Percentiles rank a stretch among this genome's conserved stretches.
Conservation (phyloP, 805 yeast species). For the Yarrowia sp. region DNA sequence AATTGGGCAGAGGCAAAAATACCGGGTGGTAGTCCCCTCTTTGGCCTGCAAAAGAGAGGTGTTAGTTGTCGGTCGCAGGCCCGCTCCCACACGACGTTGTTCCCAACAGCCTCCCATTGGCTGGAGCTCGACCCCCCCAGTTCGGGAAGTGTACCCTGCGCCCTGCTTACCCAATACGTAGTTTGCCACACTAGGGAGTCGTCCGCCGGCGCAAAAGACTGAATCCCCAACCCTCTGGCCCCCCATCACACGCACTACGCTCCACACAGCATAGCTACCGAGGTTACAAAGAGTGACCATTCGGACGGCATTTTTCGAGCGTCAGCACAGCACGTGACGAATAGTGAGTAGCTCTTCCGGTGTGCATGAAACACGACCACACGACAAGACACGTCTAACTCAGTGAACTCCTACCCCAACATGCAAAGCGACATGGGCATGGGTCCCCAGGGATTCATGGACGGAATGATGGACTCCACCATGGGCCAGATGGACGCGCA, state of each 20-base stretch:
- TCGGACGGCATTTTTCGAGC: background rate
- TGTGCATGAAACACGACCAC: background rate
- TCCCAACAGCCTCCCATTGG: constrained; percentile 7
- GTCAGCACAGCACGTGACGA: background rate
- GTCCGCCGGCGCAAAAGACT: background rate
- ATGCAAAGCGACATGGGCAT: constrained; percentile 12
- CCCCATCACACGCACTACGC: background rate
- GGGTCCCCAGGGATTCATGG: constrained; percentile 21
- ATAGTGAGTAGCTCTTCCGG: background rate
- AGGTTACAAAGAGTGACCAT: background rate
- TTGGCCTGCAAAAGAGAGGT: background rate
- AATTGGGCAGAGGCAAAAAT: constrained; percentile 24
- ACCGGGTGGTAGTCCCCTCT: background rate
- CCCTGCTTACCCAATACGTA: constrained; percentile 23
- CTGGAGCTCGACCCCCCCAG: background rate
- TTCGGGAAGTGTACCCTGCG: constrained; percentile 20
- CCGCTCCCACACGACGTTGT: background rate
- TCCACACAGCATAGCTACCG: background rate
- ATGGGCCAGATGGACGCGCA: constrained; percentile 11
- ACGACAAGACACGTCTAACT: background rate
- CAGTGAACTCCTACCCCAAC: constrained; percentile 23
- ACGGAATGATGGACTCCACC: constrained; percentile 2
- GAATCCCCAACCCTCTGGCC: background rate
- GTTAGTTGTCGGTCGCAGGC: background rate
- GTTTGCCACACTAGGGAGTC: constrained; percentile 18